A percentile compares a stretch with the other conserved stretches of the same genome.
Evolutionary conservation across 257 asterid species (phyloP).

Genomic region (Lavandula angustifolia): DNA sequence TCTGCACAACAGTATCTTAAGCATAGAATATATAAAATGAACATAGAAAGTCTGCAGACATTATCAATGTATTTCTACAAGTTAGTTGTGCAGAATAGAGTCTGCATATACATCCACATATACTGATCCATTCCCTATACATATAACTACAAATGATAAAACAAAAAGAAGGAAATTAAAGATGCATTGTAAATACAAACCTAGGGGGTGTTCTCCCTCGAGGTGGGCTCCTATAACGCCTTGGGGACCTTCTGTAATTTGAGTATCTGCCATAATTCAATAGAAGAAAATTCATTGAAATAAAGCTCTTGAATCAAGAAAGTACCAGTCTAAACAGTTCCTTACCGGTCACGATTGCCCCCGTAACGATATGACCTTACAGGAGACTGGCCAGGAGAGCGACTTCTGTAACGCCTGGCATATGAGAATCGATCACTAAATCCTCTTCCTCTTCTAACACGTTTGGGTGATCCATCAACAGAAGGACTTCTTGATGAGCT

Average conservation of each 20-base stretch:
- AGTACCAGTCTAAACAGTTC: slow-evolving; percentile 3
- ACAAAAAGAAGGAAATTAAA: neutral
- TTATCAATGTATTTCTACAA: too few species aligned
- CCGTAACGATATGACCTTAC: slow-evolving; percentile 81
- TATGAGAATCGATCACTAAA: slow-evolving; percentile 86
- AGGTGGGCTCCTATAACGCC: slow-evolving; percentile 94
- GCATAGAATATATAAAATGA: neutral
- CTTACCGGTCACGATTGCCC: slow-evolving; percentile 80
- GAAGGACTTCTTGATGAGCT: slow-evolving; percentile 82
- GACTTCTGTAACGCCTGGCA: slow-evolving; percentile 82
- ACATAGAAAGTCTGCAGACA: neutral
- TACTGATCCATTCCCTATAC: too few species aligned
- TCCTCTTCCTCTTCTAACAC: slow-evolving; percentile 93
- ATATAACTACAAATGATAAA: too few species aligned
- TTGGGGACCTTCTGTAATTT: slow-evolving; percentile 86
- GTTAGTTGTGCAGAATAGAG: too few species aligned
- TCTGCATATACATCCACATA: too few species aligned
- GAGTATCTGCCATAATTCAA: slow-evolving; percentile 52
- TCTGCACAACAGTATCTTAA: slow-evolving; percentile 44
- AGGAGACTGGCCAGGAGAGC: slow-evolving; percentile 88
- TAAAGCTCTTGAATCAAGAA: slow-evolving; percentile 1
- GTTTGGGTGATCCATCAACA: slow-evolving; percentile 82
- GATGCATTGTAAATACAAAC: slow-evolving; percentile 38
- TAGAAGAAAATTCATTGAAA: neutral
- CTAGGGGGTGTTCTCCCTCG: slow-evolving; percentile 95